These are phyloP conservation scores for Plantago elongata DNA, from an alignment of 257 asterid genomes.

Conservation along the genomic window DNA sequence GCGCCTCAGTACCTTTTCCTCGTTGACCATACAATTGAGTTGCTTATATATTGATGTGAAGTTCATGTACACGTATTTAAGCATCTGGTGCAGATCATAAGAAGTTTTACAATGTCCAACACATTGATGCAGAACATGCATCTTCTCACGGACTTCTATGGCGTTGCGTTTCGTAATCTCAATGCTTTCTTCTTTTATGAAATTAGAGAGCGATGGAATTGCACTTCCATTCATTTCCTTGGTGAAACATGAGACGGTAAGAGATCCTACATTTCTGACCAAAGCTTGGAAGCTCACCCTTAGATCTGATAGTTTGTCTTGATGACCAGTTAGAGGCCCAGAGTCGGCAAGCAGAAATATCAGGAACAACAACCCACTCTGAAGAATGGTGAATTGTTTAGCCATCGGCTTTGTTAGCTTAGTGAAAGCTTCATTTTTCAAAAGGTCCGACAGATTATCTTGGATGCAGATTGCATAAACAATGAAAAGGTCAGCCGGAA, in stretches of 20 bases:
- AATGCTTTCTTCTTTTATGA: too few species aligned
- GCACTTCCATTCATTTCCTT: background rate
- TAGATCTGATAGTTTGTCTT: background rate
- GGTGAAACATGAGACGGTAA: background rate
- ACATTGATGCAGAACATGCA: background rate
- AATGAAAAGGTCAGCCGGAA: background rate
- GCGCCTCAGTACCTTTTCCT: background rate
- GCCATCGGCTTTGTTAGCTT: background rate
- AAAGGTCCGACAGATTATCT: background rate
- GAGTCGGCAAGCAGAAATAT: background rate
- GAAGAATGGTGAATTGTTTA: background rate
- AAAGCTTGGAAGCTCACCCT: conserved; percentile 1
- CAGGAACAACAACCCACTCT: background rate
- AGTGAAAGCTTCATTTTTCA: background rate
- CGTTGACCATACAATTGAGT: background rate
- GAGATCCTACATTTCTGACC: background rate
- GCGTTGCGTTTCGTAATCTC: background rate
- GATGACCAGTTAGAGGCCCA: background rate
- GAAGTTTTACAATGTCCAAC: too few species aligned
- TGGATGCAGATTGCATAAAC: background rate
- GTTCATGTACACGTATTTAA: background rate
- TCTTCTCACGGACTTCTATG: background rate
- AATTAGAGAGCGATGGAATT: background rate
- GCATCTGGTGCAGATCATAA: background rate
- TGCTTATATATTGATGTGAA: background rate